Conservation (phyloP, 345 rosid genomes). For the Syzygium aqueum region DNA sequence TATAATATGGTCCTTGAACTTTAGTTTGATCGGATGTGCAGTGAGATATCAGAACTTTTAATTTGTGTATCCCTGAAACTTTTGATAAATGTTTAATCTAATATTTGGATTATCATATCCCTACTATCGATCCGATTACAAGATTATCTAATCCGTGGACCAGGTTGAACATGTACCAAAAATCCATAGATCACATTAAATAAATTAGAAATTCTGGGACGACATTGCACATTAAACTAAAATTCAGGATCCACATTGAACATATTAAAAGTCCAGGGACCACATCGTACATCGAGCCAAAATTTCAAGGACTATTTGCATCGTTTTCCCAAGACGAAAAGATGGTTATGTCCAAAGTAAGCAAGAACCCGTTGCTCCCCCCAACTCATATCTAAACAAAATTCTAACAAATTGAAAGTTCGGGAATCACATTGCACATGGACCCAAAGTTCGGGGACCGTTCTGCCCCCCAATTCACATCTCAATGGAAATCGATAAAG, state of each 20-base stretch:
- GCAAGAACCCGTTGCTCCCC: neutral
- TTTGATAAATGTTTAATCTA: neutral
- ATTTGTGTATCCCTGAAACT: neutral
- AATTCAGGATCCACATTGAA: accelerated
- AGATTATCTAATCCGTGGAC: neutral
- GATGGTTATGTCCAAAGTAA: neutral
- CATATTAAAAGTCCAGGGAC: neutral
- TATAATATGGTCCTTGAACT: neutral
- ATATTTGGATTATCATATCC: neutral
- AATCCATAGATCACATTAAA: too few relatives aligned
- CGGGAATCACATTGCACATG: accelerated
- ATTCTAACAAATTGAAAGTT: neutral
- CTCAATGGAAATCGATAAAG: neutral
- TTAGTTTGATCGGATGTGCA: neutral
- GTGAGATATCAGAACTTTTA: accelerated
- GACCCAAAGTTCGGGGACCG: accelerated
- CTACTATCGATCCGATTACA: neutral
- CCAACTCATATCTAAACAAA: neutral
- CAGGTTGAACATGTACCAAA: neutral
- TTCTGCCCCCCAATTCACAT: too few relatives aligned
- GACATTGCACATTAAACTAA: accelerated
- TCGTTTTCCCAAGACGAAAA: neutral
- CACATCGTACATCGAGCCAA: too few relatives aligned
- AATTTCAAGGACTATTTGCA: too few relatives aligned
- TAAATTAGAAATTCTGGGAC: too few relatives aligned